Conservation (phyloP, 345 rosid genomes). For the Eucalyptus fibrosa region DNA sequence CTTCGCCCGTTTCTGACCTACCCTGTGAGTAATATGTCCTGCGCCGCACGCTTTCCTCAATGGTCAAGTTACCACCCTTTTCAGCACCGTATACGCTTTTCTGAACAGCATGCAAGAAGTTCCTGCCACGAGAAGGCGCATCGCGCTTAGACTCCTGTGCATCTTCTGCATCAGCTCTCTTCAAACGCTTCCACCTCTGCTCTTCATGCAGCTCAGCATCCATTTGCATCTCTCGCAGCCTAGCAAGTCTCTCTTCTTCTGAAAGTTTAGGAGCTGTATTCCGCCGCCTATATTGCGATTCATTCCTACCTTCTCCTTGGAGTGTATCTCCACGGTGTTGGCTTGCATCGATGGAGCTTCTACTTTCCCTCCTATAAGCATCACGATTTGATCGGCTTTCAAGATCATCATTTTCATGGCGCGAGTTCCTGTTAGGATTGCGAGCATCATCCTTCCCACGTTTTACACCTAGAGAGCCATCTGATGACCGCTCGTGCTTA, state of each 20-base stretch:
- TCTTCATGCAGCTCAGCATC: slow-evolving; percentile 91
- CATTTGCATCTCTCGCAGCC: slow-evolving; percentile 62
- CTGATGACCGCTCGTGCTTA: slow-evolving; percentile 6
- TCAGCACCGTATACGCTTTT: slow-evolving; percentile 84
- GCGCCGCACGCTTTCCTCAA: slow-evolving; percentile 91
- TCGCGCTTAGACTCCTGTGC: slow-evolving; percentile 45
- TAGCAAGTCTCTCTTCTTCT: slow-evolving; percentile 83
- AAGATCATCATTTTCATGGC: slow-evolving; percentile 4
- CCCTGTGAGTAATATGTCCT: slow-evolving; percentile 72
- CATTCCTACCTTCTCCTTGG: neutral
- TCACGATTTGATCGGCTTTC: slow-evolving; percentile 2
- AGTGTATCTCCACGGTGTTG: neutral
- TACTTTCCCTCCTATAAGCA: slow-evolving; percentile 1
- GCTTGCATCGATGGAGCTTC: neutral
- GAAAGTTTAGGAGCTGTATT: slow-evolving; percentile 47
- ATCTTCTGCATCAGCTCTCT: slow-evolving; percentile 73
- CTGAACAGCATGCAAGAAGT: slow-evolving; percentile 75
- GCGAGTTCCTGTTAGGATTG: slow-evolving; percentile 14
- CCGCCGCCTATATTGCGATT: slow-evolving; percentile 19
- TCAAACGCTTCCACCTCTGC: slow-evolving; percentile 86
- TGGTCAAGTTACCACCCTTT: slow-evolving; percentile 82
- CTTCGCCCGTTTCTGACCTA: slow-evolving; percentile 43
- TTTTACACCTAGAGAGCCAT: slow-evolving; percentile 1
- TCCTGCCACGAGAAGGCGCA: slow-evolving; percentile 33
- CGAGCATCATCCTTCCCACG: slow-evolving; percentile 5